These are phyloP conservation scores for Aspergillus coremiiformis DNA, from an alignment of 495 filamentous ascomycete species.

Conservation along the genomic window DNA sequence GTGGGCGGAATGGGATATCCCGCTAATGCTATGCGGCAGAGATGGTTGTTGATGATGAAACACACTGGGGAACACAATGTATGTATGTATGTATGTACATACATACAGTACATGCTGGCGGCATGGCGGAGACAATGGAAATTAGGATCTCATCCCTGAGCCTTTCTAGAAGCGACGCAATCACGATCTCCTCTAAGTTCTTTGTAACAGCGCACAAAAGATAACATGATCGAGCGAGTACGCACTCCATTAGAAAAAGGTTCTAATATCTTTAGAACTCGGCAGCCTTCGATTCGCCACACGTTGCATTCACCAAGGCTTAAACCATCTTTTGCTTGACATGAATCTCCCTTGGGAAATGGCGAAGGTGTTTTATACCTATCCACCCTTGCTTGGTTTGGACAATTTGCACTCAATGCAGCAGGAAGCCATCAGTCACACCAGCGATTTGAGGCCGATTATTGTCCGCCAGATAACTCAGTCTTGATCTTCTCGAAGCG, in stretches of 20 bases:
- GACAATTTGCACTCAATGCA: conserved; percentile 6
- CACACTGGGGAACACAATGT: conserved; percentile 16
- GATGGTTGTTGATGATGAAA: conserved; percentile 18
- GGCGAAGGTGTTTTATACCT: conserved; percentile 3
- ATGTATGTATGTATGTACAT: no score
- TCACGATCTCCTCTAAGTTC: conserved; percentile 9
- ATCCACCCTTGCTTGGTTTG: neutral
- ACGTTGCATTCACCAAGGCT: neutral
- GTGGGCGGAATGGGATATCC: neutral
- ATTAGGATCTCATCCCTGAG: conserved; percentile 14
- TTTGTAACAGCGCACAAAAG: neutral
- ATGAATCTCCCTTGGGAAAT: conserved; percentile 12
- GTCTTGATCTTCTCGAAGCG: conserved; percentile 10
- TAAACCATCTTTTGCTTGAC: conserved; percentile 15
- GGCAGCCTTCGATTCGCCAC: neutral
- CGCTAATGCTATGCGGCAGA: conserved; percentile 4
- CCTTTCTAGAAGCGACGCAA: conserved; percentile 13
- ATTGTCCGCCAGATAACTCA: conserved; percentile 6
- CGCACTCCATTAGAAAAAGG: neutral
- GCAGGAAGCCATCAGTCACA: conserved; percentile 11
- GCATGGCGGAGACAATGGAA: conserved; percentile 18
- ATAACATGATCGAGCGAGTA: neutral
- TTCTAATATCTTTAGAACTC: neutral
- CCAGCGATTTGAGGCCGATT: conserved; percentile 11
- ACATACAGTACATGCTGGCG: conserved; percentile 24